Conservation (phyloP, 345 rosid genomes). For the Linum trigynum region DNA sequence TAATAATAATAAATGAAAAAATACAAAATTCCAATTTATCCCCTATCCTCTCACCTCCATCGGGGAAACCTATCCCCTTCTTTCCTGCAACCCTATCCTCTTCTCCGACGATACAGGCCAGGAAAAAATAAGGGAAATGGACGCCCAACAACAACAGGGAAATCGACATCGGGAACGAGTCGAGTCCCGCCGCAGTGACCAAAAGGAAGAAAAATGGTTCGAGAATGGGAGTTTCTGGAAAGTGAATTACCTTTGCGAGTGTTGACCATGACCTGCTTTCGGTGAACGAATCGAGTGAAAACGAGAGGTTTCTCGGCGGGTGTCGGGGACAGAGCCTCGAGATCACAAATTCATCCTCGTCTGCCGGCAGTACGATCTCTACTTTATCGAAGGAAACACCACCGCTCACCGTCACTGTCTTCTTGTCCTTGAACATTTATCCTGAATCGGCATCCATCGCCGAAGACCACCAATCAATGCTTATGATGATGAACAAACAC, state of each 20-base stretch:
- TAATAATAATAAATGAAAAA: too few relatives aligned
- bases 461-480: too few relatives aligned
- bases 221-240: neutral
- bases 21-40: too few relatives aligned
- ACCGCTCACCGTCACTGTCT: slow-evolving; percentile 2
- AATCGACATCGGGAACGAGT: slow-evolving; percentile 4
- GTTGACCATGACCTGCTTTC: slow-evolving; percentile 29
- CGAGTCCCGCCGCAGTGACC: neutral
- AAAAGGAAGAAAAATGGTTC: neutral
- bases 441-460: neutral
- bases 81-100: too few relatives aligned
- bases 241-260: slow-evolving; percentile 43
- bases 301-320: slow-evolving; percentile 42
- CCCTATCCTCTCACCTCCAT: too few relatives aligned
- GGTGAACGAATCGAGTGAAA: slow-evolving; percentile 39
- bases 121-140: neutral
- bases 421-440: slow-evolving; percentile 12
- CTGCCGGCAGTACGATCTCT: neutral
- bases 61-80: too few relatives aligned
- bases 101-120: neutral
- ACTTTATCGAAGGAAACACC: neutral
- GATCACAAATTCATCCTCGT: slow-evolving; percentile 27
- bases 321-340: slow-evolving; percentile 17
- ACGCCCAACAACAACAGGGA: neutral
- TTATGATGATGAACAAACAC: too few relatives aligned